Conservation (phyloP, 1,139 yeast genomes). For the Candida buenavistaensis region DNA sequence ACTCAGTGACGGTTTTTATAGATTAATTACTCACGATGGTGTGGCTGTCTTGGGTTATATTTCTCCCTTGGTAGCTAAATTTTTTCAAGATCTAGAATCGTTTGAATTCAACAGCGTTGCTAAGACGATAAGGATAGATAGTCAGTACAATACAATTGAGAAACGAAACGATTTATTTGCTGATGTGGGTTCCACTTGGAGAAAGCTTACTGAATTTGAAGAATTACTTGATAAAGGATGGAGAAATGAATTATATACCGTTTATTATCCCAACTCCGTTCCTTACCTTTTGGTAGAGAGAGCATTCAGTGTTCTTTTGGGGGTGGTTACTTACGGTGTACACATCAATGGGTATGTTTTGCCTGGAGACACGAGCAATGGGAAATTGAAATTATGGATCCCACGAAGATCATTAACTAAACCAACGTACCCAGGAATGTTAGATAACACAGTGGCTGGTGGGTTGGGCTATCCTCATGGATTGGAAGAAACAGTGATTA, state of each 20-base stretch:
- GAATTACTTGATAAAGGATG: constrained; percentile 63
- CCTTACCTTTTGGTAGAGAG: constrained; percentile 78
- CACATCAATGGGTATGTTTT: constrained; percentile 81
- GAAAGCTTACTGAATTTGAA: constrained; percentile 33
- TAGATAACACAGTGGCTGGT: constrained; percentile 94
- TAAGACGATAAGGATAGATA: constrained; percentile 36
- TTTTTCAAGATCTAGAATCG: constrained; percentile 24
- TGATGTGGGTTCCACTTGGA: constrained; percentile 45
- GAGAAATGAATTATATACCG: constrained; percentile 81
- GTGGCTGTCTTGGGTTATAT: constrained; percentile 51
- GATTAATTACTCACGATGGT: constrained; percentile 53
- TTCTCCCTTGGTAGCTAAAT: constrained; percentile 43
- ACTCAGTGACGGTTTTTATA: constrained; percentile 25
- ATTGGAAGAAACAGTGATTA: constrained; percentile 70
- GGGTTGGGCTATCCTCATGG: constrained; percentile 87
- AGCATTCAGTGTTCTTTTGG: constrained; percentile 76
- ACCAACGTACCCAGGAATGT: constrained; percentile 85
- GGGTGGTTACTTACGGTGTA: constrained; percentile 87
- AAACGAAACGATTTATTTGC: constrained; percentile 48
- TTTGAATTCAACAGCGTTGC: constrained; percentile 33
- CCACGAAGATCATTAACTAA: constrained; percentile 78
- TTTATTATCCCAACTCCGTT: constrained; percentile 53
- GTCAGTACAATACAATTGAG: constrained; percentile 43
- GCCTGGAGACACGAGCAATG: constrained; percentile 30
- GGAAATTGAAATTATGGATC: constrained; percentile 69